A percentile compares a stretch with the other conserved stretches of the same genome.
Conservation (phyloP, 257 asterid species). For the Gardenia jasminoides region DNA sequence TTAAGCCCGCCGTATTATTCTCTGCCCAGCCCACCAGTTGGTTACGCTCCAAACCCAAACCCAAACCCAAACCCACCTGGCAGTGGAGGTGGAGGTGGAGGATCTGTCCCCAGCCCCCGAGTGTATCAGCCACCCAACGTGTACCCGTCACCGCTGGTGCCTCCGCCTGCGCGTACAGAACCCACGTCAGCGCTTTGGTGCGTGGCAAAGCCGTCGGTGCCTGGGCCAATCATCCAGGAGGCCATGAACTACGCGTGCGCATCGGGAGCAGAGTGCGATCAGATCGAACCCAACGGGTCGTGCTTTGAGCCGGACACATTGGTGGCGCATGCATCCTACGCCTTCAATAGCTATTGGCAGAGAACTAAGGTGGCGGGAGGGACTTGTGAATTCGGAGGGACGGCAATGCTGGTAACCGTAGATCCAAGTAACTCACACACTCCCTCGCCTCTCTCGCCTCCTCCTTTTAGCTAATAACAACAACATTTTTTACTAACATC, state of each 20-base stretch:
- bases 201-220: slow-evolving; percentile 92
- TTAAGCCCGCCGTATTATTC: slow-evolving; percentile 13
- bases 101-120: slow-evolving; percentile 31
- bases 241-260: slow-evolving; percentile 95
- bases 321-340: slow-evolving; percentile 87
- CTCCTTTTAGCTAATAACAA: too few species aligned
- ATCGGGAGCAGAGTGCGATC: slow-evolving; percentile 82
- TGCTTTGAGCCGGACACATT: slow-evolving; percentile 77
- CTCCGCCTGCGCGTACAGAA: slow-evolving; percentile 65
- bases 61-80: slow-evolving; percentile 35
- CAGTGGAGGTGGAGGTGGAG: slow-evolving; percentile 28
- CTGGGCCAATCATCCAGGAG: slow-evolving; percentile 84
- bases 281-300: slow-evolving; percentile 64
- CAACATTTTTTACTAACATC: too few species aligned
- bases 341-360: slow-evolving; percentile 93
- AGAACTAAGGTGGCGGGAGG: slow-evolving; percentile 73
- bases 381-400: slow-evolving; percentile 89
- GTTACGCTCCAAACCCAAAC: slow-evolving; percentile 26
- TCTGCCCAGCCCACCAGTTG: slow-evolving; percentile 39
- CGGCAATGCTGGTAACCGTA: slow-evolving; percentile 77
- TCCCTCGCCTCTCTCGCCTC: too few species aligned
- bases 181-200: slow-evolving; percentile 69
- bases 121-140: slow-evolving; percentile 77
- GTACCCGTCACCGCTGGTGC: slow-evolving; percentile 75
- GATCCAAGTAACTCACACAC: slow-evolving; percentile 99